Conservation (phyloP, 345 rosid species). For the Syzygium aromaticum region DNA sequence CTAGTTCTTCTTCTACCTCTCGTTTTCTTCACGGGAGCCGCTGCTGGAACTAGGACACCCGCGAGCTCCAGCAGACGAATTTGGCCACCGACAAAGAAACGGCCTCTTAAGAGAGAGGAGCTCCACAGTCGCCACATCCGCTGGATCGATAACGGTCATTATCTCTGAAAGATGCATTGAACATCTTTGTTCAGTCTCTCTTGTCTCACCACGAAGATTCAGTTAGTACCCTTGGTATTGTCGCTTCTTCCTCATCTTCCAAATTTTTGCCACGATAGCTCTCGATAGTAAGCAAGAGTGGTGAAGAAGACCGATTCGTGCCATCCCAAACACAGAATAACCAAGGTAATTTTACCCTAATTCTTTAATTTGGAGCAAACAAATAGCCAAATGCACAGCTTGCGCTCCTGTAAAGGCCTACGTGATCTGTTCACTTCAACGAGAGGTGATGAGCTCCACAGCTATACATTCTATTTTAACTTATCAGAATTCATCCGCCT, state of each 20-base stretch:
- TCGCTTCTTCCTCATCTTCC: neutral
- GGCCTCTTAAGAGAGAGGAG: neutral
- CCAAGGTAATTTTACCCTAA: neutral
- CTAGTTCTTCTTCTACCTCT: too few species aligned
- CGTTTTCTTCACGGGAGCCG: neutral
- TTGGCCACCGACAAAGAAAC: neutral
- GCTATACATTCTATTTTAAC: too few species aligned
- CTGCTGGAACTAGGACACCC: neutral
- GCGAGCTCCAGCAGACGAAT: neutral
- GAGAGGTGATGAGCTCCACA: too few species aligned
- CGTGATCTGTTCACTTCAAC: too few species aligned
- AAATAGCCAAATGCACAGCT: neutral
- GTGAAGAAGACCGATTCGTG: neutral
- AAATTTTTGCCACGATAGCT: neutral
- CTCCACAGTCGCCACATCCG: neutral
- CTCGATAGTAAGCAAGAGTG: neutral
- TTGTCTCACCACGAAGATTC: neutral
- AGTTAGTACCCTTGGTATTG: neutral
- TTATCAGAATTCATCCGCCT: too few species aligned
- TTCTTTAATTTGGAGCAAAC: neutral
- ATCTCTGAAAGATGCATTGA: neutral
- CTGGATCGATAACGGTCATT: neutral
- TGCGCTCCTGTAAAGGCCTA: too few species aligned
- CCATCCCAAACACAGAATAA: neutral
- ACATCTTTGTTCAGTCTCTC: neutral